A percentile compares a stretch with the other conserved stretches of the same genome.
These are phyloP conservation scores for Citrus cavaleriei DNA, from an alignment of 345 rosid species.

Conservation along the genomic window DNA sequence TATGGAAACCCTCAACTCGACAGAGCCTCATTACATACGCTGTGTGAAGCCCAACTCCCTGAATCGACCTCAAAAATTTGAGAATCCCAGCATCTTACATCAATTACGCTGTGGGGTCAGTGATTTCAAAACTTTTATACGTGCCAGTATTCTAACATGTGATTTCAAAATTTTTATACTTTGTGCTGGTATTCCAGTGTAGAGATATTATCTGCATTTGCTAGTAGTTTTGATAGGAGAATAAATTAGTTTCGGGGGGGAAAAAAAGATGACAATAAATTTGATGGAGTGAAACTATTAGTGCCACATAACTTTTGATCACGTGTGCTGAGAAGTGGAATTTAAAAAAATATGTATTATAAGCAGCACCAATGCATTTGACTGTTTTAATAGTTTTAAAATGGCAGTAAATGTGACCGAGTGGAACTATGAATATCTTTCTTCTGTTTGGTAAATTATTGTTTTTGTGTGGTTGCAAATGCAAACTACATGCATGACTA, in stretches of 20 bases:
- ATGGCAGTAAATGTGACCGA: background rate
- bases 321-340: background rate
- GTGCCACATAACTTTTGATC: background rate
- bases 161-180: background rate
- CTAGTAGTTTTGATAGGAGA: background rate
- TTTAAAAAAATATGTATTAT: background rate
- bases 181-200: background rate
- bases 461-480: background rate
- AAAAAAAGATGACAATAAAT: too few species aligned
- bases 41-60: slow-evolving; percentile 97
- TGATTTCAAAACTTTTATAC: slow-evolving; percentile 7
- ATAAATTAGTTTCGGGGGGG: too few species aligned
- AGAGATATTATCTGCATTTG: slow-evolving; percentile 3
- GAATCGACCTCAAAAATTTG: slow-evolving; percentile 85
- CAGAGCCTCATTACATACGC: slow-evolving; percentile 97
- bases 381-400: background rate
- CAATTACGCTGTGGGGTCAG: slow-evolving; percentile 98
- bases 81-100: slow-evolving; percentile 79
- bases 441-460: background rate
- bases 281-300: background rate
- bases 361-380: background rate
- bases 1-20: slow-evolving; percentile 89
- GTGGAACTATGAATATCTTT: background rate
- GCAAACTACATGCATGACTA: background rate
- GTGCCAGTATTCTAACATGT: slow-evolving; percentile 17